A percentile compares a stretch with the other conserved stretches of the same genome.
Evolutionary conservation across 2,329 filamentous ascomycete species (phyloP).

Genomic region (Drechslerella coelobrocha): DNA sequence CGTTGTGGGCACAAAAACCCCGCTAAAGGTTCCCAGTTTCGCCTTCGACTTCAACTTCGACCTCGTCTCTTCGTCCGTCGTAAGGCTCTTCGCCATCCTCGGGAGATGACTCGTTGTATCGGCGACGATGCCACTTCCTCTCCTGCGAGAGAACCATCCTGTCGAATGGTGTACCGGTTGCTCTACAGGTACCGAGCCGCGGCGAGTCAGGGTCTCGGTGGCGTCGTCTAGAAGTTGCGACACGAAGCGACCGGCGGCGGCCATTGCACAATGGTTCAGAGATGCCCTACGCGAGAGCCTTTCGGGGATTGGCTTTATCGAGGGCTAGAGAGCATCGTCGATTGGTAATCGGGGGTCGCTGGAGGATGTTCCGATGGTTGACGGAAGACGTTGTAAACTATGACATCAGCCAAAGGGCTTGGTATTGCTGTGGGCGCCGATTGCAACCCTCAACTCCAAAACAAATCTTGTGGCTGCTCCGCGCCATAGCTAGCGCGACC

Average conservation of each 20-base stretch:
- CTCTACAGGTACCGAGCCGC: constrained; percentile 40
- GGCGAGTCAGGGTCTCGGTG: constrained; percentile 50
- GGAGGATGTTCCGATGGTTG: neutral
- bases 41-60: constrained; percentile 44
- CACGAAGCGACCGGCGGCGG: constrained; percentile 50
- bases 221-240: constrained; percentile 52
- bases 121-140: constrained; percentile 13
- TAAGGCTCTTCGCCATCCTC: constrained; percentile 49
- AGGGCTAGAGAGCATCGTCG: constrained; percentile 15
- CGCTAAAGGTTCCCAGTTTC: constrained; percentile 75
- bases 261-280: constrained; percentile 19
- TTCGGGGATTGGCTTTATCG: constrained; percentile 10
- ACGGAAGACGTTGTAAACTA: neutral
- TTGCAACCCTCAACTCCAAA: neutral
- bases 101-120: constrained; percentile 47
- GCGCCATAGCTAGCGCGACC: too few relatives aligned
- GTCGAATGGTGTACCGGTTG: constrained; percentile 28
- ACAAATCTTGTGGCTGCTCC: neutral
- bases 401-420: neutral
- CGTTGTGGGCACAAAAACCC: constrained; percentile 84
- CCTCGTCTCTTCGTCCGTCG: constrained; percentile 44
- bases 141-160: constrained; percentile 47
- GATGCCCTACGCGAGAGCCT: neutral
- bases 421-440: neutral
- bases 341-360: neutral